Conservation (phyloP, 371 early-diverging fungal genomes). For the Blakeslea trispora region DNA sequence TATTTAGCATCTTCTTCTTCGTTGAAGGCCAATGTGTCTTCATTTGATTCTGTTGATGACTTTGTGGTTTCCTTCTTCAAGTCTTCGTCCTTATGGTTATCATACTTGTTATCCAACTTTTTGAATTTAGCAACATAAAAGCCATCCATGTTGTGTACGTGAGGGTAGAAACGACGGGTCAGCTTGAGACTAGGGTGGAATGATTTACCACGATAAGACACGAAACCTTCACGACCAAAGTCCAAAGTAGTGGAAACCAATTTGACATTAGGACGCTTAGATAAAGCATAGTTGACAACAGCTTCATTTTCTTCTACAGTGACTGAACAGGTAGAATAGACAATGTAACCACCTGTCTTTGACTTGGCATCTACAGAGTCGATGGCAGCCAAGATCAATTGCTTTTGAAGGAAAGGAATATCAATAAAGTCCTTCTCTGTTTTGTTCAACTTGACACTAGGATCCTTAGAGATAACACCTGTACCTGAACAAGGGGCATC, state of each 20-base stretch:
- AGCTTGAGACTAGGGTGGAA: conserved; percentile 89
- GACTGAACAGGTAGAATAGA: conserved; percentile 99
- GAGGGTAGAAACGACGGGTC: conserved; percentile 97
- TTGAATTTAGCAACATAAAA: conserved; percentile 99
- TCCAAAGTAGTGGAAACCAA: conserved; percentile 88
- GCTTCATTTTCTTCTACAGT: conserved; percentile 99
- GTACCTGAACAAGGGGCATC: conserved; percentile 99
- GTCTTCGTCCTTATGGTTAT: conserved; percentile 43
- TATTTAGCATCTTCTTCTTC: conserved; percentile 71
- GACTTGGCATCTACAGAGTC: conserved; percentile 97
- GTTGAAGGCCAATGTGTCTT: conserved; percentile 55
- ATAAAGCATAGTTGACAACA: conserved; percentile 96
- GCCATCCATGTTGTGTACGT: conserved; percentile 99
- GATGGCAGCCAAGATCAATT: conserved; percentile 95
- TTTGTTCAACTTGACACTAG: conserved; percentile 94
- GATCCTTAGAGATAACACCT: conserved; percentile 99
- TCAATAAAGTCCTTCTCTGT: conserved; percentile 88
- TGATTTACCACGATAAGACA: conserved; percentile 79
- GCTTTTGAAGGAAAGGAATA: conserved; percentile 93
- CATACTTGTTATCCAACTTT: conserved; percentile 77
- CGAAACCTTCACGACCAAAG: conserved; percentile 93
- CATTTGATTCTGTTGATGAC: conserved; percentile 23
- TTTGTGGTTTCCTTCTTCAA: conserved; percentile 22
- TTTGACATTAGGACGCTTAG: conserved; percentile 93
- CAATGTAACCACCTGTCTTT: conserved; percentile 93